A percentile compares a stretch with the other conserved stretches of the same genome.
Conservation (phyloP, 1,284 basidiomycete species). For the Fistulinella cinereoalba region DNA sequence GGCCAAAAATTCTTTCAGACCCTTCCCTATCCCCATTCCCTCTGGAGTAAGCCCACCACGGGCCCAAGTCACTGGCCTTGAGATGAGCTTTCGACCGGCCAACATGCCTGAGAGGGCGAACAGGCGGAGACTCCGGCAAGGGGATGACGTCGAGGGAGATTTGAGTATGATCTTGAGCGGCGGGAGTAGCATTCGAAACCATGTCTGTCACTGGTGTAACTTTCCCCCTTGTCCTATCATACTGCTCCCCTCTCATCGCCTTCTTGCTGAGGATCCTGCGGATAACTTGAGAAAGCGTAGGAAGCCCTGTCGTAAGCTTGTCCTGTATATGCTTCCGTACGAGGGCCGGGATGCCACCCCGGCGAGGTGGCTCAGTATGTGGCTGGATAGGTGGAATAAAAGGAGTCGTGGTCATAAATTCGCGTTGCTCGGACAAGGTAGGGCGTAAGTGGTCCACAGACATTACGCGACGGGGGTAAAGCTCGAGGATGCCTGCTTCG, state of each 20-base stretch:
- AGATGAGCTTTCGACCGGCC: constrained; percentile 6
- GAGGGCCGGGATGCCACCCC: neutral
- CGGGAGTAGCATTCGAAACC: neutral
- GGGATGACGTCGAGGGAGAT: constrained; percentile 15
- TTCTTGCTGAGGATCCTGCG: constrained; percentile 8
- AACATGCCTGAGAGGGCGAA: constrained; percentile 9
- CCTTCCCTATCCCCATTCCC: constrained; percentile 2
- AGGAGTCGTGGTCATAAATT: neutral
- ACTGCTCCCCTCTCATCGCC: neutral
- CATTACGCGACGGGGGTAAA: constrained; percentile 7
- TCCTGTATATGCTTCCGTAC: neutral
- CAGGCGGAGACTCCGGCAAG: constrained; percentile 1
- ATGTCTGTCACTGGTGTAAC: constrained; percentile 1
- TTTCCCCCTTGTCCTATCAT: constrained; percentile 5
- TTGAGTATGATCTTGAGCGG: constrained; percentile 1
- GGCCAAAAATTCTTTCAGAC: constrained; percentile 13
- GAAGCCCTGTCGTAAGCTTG: constrained; percentile 2
- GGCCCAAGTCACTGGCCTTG: constrained; percentile 5
- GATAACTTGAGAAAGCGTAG: constrained; percentile 18
- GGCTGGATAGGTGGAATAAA: neutral
- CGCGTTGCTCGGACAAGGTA: neutral
- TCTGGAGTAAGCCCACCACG: constrained; percentile 9
- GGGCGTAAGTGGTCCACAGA: constrained; percentile 9
- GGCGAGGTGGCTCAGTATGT: neutral
- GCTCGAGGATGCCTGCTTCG: constrained; percentile 1